Percentiles rank a stretch among this genome's conserved stretches.
phyloP scores from a whole-genome alignment of 768 basidiomycete species.

The Termitomyces heimii region DNA sequence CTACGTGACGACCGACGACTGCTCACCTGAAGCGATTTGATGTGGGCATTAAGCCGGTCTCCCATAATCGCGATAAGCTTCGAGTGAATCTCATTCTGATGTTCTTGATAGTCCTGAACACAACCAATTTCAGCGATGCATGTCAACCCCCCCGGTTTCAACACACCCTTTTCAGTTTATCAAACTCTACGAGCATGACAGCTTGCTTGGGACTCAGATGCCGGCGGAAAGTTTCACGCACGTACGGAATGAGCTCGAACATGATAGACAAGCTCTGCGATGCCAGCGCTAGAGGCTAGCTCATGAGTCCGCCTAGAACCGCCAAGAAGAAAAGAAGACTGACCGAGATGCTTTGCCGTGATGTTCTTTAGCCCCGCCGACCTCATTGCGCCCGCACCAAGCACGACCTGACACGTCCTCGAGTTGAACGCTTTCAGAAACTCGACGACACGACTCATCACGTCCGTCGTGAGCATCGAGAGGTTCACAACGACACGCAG shows the following conservation, averaged over 20 bases:
- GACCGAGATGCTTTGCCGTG: constrained; percentile 95
- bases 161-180: constrained; percentile 91
- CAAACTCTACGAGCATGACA: constrained; percentile 96
- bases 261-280: constrained; percentile 95
- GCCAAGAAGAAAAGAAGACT: constrained; percentile 11
- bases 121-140: too few relatives aligned
- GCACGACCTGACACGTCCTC: constrained; percentile 93
- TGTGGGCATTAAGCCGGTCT: constrained; percentile 83
- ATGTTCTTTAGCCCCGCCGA: constrained; percentile 97
- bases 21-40: constrained; percentile 71
- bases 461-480: constrained; percentile 85
- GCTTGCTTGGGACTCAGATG: constrained; percentile 94
- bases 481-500: constrained; percentile 84
- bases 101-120: constrained; percentile 93
- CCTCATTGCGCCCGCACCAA: constrained; percentile 98
- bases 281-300: constrained; percentile 61
- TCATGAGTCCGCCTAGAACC: not conserved
- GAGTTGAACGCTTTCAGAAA: constrained; percentile 98
- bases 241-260: constrained; percentile 90
- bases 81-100: constrained; percentile 97
- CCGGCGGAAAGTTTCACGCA: constrained; percentile 90
- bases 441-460: constrained; percentile 92
- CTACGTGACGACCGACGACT: not conserved
- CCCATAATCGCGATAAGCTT: constrained; percentile 99
- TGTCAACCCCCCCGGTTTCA: too few relatives aligned